A percentile compares a stretch with the other conserved stretches of the same genome.
phyloP scores from a whole-genome alignment of 345 rosid genomes.

The Linum tenue region DNA sequence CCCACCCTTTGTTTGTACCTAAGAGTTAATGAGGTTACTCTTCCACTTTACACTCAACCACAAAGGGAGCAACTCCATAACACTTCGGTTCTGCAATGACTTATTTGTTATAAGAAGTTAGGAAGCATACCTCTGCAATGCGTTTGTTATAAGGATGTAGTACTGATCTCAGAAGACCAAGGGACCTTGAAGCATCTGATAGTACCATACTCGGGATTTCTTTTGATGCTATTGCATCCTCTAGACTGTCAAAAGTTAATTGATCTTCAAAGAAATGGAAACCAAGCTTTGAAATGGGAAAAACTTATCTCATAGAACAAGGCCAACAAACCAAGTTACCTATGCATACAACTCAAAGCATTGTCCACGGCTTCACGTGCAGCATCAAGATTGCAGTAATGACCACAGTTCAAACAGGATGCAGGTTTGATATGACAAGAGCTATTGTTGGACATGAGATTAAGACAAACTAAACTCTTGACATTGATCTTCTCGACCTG shows the following conservation, averaged over 20 bases:
- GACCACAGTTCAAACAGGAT: constrained; percentile 58
- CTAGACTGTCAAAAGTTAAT: constrained; percentile 38
- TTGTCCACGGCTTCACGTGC: constrained; percentile 29
- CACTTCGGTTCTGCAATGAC: no score
- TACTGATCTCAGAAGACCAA: constrained; percentile 37
- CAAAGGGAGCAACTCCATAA: no score
- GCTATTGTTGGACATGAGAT: constrained; percentile 17
- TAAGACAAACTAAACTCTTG: constrained; percentile 24
- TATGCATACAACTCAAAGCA: constrained; percentile 45
- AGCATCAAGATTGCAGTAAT: constrained; percentile 33
- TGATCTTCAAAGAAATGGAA: constrained; percentile 1
- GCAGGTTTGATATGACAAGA: constrained; percentile 31
- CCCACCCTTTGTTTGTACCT: no score
- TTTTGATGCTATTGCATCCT: constrained; percentile 31
- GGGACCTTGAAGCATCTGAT: constrained; percentile 46
- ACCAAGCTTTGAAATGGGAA: neutral
- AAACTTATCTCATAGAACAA: neutral
- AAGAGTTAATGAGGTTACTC: no score
- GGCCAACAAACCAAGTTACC: constrained; percentile 21
- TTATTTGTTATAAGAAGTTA: neutral
- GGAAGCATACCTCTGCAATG: constrained; percentile 62
- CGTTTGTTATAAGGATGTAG: constrained; percentile 59
- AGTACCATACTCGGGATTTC: constrained; percentile 26
- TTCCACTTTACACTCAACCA: no score
- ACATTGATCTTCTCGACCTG: constrained; percentile 28